Base-by-base conservation (phyloP, 106 monocot species). In the Narthecium ossifragum region DNA sequence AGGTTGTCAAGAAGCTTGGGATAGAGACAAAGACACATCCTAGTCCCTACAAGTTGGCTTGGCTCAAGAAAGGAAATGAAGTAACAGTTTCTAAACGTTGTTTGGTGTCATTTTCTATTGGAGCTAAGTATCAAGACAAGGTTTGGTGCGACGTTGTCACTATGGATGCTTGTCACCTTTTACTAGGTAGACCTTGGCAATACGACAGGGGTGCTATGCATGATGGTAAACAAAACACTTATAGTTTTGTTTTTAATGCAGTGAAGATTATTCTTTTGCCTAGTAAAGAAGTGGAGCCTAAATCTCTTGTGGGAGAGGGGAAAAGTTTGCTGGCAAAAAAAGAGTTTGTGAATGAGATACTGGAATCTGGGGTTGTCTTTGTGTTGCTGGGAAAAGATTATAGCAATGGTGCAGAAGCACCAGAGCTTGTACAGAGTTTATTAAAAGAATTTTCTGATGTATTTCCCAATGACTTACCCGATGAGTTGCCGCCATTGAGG, bases 1-100 rank as follows among this genome's bases (percentile, higher is more conserved):
- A 53, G 22, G 27, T 22, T 0, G 38, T 40, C n/a, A 37, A 55
- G 1, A 55, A 55, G 40, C 30, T 66, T n/a, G 29, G 29, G 8
- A 10, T 54, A 25, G 18, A 36, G 12, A 53, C 37, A 4, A 21
- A 36, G 23, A 10, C 17, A 27, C 34, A 51, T 27, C 51, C 50
- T 5, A 36, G 18, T 26, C 39, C 53, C 3, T 66, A 55, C 37
- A 66, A 66, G 55, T 29, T 66, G 18, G 18, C 63, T 8, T 63
- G 50, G 63, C 48, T 63, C 26, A 47, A 63, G 49, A 63, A 63
- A 39, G 48, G 63, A 30, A 50, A 20, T 24, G 63, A 63, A 48
- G 48, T 50, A 48, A 48, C 11, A 3, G 48, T 63, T n/a, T 46
- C n/a, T 63, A 17, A 22, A 21, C 27, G 31, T 23, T 47, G 48